Percentiles rank a stretch among this genome's conserved stretches.
Evolutionary conservation across 2,329 filamentous ascomycete genomes (phyloP).

Genomic region (Tolypocladium nubicola): DNA sequence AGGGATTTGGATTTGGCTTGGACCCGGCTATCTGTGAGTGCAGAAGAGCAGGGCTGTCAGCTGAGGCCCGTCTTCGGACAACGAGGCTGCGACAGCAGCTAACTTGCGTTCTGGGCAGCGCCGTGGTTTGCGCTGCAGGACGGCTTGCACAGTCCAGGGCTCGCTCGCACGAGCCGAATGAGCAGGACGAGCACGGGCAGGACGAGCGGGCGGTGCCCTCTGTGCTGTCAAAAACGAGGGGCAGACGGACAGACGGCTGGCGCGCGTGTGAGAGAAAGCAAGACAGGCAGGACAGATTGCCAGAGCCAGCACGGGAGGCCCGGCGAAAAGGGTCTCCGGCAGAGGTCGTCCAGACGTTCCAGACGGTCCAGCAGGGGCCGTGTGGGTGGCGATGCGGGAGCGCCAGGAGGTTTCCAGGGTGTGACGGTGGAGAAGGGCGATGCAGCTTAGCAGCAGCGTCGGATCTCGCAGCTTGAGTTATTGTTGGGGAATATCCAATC

Average conservation of each 20-base stretch:
- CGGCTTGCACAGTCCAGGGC: not conserved
- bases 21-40: constrained; percentile 2
- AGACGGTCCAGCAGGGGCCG: not conserved
- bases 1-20: not conserved
- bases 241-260: not conserved
- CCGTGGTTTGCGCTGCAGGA: not conserved
- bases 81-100: not conserved
- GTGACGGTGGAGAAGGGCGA: not conserved
- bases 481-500: not conserved
- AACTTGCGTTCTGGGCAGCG: not conserved
- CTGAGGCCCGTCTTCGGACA: not conserved
- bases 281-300: not conserved
- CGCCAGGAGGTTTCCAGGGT: not conserved
- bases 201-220: too few relatives aligned
- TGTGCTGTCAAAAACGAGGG: not conserved
- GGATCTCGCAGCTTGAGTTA: not conserved
- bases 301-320: not conserved
- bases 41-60: constrained; percentile 15
- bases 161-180: too few relatives aligned
- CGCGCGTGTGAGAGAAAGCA: not conserved
- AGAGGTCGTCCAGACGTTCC: not conserved
- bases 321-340: not conserved
- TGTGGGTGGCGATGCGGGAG: not conserved
- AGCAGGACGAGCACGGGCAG: too few relatives aligned
- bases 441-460: not conserved